Percentiles rank a stretch among this genome's conserved stretches.
Conservation (phyloP, 352 stramenopile species). For the Globisporangium recalcitrans region DNA sequence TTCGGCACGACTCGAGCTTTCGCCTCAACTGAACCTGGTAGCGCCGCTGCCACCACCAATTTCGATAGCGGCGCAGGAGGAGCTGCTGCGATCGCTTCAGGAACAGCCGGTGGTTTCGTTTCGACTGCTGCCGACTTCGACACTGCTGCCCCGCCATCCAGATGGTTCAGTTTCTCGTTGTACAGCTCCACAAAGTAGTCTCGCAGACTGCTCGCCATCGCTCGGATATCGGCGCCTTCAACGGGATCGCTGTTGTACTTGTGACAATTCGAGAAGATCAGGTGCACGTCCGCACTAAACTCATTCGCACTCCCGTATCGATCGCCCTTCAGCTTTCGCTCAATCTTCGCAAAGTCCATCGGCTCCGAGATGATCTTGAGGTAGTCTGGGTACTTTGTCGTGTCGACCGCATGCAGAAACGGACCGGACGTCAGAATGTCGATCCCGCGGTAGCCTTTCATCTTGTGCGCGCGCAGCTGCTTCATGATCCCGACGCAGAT, state of each 20-base stretch:
- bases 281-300: constrained; percentile 79
- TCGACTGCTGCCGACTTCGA: constrained; percentile 7
- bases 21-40: background rate
- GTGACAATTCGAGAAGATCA: constrained; percentile 87
- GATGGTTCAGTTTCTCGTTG: constrained; percentile 50
- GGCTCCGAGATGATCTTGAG: constrained; percentile 71
- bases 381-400: constrained; percentile 85
- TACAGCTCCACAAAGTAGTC: constrained; percentile 80
- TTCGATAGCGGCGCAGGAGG: background rate
- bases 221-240: constrained; percentile 81
- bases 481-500: constrained; percentile 68
- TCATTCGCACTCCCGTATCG: constrained; percentile 71
- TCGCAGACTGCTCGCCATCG: constrained; percentile 75
- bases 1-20: constrained; percentile 4
- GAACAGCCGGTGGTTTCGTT: background rate
- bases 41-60: background rate
- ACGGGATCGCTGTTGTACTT: constrained; percentile 88
- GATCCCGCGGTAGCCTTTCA: constrained; percentile 78
- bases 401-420: constrained; percentile 80
- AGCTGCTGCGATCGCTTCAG: background rate
- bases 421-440: constrained; percentile 76
- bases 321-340: constrained; percentile 82
- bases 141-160: constrained; percentile 24
- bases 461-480: constrained; percentile 71
- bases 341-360: constrained; percentile 87